Percentiles rank a stretch among this genome's conserved stretches.
Evolutionary conservation across 2,329 filamentous ascomycete genomes (phyloP).

Genomic region (Phialophora verrucosa): DNA sequence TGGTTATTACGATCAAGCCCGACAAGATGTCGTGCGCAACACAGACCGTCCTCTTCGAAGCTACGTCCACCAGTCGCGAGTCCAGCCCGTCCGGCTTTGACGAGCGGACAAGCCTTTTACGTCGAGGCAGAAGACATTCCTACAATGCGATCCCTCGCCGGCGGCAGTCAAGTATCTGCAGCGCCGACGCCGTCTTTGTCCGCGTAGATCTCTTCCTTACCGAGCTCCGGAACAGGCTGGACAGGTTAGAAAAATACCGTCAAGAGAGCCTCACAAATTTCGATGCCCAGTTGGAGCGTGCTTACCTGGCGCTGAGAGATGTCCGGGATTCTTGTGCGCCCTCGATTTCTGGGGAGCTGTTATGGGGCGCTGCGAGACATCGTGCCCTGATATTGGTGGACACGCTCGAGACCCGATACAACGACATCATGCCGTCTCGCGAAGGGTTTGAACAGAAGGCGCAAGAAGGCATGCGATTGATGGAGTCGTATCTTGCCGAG

Average conservation of each 20-base stretch:
- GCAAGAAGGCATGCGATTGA: slow-evolving; percentile 80
- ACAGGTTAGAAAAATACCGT: slow-evolving; percentile 86
- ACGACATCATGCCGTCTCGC: slow-evolving; percentile 81
- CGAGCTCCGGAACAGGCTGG: slow-evolving; percentile 83
- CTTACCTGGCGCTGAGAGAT: slow-evolving; percentile 82
- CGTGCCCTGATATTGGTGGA: slow-evolving; percentile 89
- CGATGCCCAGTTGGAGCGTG: slow-evolving; percentile 81
- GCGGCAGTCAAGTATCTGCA: slow-evolving; percentile 52
- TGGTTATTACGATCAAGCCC: slow-evolving; percentile 4
- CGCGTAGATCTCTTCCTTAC: slow-evolving; percentile 62
- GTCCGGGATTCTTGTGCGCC: slow-evolving; percentile 82
- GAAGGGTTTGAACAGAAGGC: slow-evolving; percentile 92
- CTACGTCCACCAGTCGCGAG: slow-evolving; percentile 24
- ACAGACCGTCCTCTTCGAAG: slow-evolving; percentile 30
- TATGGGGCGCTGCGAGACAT: slow-evolving; percentile 78
- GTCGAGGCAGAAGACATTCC: slow-evolving; percentile 51
- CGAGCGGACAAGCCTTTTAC: slow-evolving; percentile 30
- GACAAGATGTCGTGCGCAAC: slow-evolving; percentile 32
- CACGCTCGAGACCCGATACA: slow-evolving; percentile 84
- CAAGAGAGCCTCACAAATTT: slow-evolving; percentile 79
- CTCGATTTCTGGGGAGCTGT: slow-evolving; percentile 84
- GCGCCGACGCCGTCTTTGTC: slow-evolving; percentile 54
- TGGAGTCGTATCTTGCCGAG: slow-evolving; percentile 83
- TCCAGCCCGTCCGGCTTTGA: slow-evolving; percentile 24
- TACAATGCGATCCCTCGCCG: slow-evolving; percentile 49